Base-by-base conservation (phyloP, 768 basidiomycete species). In the Dentipellis sp. region DNA sequence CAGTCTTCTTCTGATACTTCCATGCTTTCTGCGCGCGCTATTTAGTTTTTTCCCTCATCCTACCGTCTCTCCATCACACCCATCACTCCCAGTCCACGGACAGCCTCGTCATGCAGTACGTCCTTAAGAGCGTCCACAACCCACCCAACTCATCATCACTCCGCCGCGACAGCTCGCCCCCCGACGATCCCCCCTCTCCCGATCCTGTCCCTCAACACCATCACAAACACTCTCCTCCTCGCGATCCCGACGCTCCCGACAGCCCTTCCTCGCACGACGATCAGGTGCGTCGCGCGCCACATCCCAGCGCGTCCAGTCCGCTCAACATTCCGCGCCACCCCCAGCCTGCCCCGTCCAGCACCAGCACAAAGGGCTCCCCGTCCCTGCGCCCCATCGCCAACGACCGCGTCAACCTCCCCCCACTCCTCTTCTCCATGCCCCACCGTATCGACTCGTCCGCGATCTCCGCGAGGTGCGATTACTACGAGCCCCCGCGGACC, bases 361-460 rank as follows among this genome's bases (percentile, higher is more conserved):
- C 19, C 51, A 53, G 29, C 47, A 49, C 55, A n/a, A 36, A 29
- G 56, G 58, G 50, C 54, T 22, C 37, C 51, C 53, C 21, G 4
- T 53, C 50, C 29, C 29, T 19, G 14, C 21, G 29, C 40, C 10
- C 9, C 21, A 49, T 49, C 48, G 29, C 29, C 16, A n/a, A 55
- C 42, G 4, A 53, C 40, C 16, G 11, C 14, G 22, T 52, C 36
- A 22, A 17, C 23, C 38, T 17, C 9, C 58, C 53, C 37, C 53
- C 8, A 52, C 50, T 45, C n/a, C 42, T 17, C n/a, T 45, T 45
- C 19, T 9, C 42, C 19, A 82, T 81, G 80, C 79, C 81, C 48
- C 77, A 76, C 64, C 75, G 79, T 34, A 76, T 81, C 57, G 75
- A 77, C 56, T 62, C 73, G 45, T 36, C 57, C 56, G 61, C 64